Conservation (phyloP, 345 rosid genomes). For the Clarkia xantiana region DNA sequence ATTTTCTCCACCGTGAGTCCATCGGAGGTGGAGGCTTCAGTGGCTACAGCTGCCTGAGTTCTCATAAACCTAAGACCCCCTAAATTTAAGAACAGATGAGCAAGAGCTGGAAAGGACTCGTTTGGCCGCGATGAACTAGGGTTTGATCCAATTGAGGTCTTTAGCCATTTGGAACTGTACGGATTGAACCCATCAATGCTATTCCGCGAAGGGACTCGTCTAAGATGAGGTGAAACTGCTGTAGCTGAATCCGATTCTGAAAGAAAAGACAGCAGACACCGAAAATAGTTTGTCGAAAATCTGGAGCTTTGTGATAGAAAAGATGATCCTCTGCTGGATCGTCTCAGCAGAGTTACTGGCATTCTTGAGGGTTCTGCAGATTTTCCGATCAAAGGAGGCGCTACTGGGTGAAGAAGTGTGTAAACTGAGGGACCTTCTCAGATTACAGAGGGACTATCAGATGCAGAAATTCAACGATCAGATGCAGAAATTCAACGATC, state of each 20-base stretch:
- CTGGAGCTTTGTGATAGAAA: background rate
- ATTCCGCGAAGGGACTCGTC: background rate
- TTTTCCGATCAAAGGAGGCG: too few relatives aligned
- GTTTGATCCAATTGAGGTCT: background rate
- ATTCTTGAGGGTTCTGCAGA: background rate
- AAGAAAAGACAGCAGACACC: conserved; percentile 1
- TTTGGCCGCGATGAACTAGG: background rate
- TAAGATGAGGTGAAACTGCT: background rate
- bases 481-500: too few relatives aligned
- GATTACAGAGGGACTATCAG: too few relatives aligned
- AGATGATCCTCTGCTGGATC: conserved; percentile 3
- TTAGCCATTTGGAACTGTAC: background rate
- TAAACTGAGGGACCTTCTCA: too few relatives aligned
- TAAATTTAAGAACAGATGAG: conserved; percentile 2
- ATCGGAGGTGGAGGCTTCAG: conserved; percentile 48
- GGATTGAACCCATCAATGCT: background rate
- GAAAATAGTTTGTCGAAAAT: background rate
- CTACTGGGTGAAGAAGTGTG: too few relatives aligned
- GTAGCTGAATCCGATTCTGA: background rate
- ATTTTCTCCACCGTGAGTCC: conserved; percentile 77
- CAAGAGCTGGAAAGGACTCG: background rate
- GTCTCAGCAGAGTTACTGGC: background rate
- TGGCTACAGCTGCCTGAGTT: conserved; percentile 30
- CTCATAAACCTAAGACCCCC: conserved; percentile 18
- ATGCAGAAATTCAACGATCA: too few relatives aligned